Percentiles rank a stretch among this genome's conserved stretches.
phyloP scores from a whole-genome alignment of 1,139 yeast genomes.

The Candida albicans region DNA sequence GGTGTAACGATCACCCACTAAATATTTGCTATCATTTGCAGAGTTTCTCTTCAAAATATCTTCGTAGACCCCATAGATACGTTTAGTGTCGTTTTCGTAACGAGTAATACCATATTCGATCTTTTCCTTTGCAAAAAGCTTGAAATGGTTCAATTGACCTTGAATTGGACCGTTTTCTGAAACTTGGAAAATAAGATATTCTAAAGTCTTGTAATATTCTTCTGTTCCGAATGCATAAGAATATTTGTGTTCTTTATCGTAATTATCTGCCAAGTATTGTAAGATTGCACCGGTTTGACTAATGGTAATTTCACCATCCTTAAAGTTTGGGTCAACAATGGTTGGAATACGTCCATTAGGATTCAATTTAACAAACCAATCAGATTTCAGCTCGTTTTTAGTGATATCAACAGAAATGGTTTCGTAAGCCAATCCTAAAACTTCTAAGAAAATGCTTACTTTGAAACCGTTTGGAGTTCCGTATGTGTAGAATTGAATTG shows the following conservation, averaged over 20 bases:
- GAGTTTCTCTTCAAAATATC: constrained; percentile 38
- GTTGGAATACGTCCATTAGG: constrained; percentile 68
- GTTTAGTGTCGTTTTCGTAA: constrained; percentile 48
- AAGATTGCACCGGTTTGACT: constrained; percentile 63
- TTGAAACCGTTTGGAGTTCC: constrained; percentile 38
- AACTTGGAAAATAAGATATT: constrained; percentile 55
- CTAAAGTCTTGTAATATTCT: constrained; percentile 50
- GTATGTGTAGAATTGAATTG: constrained; percentile 6
- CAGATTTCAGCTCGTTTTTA: constrained; percentile 46
- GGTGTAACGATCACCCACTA: constrained; percentile 57
- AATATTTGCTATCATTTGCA: constrained; percentile 23
- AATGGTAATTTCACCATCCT: constrained; percentile 40
- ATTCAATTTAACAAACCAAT: constrained; percentile 54
- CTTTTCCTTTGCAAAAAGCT: constrained; percentile 43
- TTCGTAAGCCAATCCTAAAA: constrained; percentile 49
- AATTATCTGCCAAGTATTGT: constrained; percentile 55
- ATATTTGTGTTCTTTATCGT: constrained; percentile 52
- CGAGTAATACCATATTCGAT: constrained; percentile 54
- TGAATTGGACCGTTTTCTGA: constrained; percentile 64
- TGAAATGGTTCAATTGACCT: constrained; percentile 57
- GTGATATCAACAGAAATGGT: constrained; percentile 41
- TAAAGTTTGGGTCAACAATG: constrained; percentile 41
- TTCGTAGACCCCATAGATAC: constrained; percentile 56
- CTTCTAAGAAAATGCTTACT: constrained; percentile 47
- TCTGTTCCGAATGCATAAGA: constrained; percentile 45